Conservation (phyloP, 345 rosid species). For the Gossypium stocksii region DNA sequence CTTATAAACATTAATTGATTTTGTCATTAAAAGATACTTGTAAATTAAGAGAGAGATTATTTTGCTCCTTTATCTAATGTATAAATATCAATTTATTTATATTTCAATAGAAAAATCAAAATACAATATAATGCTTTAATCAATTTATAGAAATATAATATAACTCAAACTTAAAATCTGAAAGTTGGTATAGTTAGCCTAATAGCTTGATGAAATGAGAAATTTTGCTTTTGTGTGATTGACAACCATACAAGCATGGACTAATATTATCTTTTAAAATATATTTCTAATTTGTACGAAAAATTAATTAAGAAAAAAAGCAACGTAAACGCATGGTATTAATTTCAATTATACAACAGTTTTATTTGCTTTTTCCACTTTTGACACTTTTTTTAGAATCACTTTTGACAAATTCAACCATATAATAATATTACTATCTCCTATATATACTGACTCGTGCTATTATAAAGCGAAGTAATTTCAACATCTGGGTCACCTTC, state of each 20-base stretch:
- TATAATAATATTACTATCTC: not conserved
- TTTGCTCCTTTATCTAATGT: no score
- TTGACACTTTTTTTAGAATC: not conserved
- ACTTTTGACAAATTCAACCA: slow-evolving; percentile 1
- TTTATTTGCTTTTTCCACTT: not conserved
- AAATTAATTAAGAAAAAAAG: not conserved
- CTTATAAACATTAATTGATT: no score
- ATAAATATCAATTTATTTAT: no score
- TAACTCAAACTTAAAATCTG: no score
- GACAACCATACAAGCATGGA: not conserved
- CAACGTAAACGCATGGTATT: not conserved
- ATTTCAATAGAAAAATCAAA: no score
- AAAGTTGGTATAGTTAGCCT: no score
- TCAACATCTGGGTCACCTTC: slow-evolving; percentile 1
- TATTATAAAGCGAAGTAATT: not conserved
- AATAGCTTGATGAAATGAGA: no score
- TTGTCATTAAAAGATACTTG: no score
- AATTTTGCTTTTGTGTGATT: not conserved
- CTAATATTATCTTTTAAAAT: not conserved
- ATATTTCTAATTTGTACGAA: not conserved
- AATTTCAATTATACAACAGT: not conserved
- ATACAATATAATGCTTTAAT: no score
- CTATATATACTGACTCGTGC: not conserved
- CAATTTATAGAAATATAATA: no score
- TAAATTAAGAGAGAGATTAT: no score